Conservation (phyloP, 23 red algal genomes). For the Chondrus crispus region DNA sequence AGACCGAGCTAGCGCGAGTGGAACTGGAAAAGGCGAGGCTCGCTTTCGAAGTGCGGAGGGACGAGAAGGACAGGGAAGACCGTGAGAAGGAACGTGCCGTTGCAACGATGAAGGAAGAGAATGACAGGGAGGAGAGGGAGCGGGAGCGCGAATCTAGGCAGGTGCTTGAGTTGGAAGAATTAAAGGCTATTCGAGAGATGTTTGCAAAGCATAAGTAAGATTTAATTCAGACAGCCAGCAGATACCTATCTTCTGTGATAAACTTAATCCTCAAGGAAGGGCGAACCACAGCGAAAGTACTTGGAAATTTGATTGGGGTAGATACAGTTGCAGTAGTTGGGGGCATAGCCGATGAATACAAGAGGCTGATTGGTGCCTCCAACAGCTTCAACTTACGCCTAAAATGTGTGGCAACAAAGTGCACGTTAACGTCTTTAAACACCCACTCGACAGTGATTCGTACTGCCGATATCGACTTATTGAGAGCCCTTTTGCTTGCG, state of each 20-base stretch:
- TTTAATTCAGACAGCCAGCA: neutral
- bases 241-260: neutral
- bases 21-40: neutral
- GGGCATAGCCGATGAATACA: neutral
- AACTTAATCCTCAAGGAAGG: neutral
- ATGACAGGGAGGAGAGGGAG: neutral
- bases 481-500: neutral
- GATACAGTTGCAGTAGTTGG: neutral
- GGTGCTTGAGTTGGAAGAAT: neutral
- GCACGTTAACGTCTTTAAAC: neutral
- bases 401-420: neutral
- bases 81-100: neutral
- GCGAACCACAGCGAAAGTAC: neutral
- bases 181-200: neutral
- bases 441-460: conserved; percentile 3
- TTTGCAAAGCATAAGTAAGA: neutral
- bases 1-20: neutral
- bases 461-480: neutral
- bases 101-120: too few relatives aligned
- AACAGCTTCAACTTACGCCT: neutral
- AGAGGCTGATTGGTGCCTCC: neutral
- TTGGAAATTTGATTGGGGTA: neutral
- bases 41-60: neutral
- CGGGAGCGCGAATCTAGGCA: neutral
- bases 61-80: neutral